These are phyloP conservation scores for Arthrocladium fulminans DNA, from an alignment of 2,329 filamentous ascomycete genomes.

Conservation along the genomic window DNA sequence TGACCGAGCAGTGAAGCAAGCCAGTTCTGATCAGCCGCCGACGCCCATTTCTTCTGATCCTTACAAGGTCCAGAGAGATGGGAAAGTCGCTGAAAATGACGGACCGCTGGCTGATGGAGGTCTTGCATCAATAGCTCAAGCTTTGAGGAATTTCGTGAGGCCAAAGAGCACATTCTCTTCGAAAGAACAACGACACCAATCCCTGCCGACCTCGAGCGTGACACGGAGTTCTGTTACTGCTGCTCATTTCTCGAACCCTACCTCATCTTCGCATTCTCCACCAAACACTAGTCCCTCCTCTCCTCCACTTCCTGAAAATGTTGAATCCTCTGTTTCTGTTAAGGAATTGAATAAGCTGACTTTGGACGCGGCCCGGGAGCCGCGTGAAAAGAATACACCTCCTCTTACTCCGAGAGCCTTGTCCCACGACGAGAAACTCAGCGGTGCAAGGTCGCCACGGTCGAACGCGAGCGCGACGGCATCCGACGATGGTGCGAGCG, in stretches of 20 bases:
- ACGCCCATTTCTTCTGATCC: slow-evolving; percentile 36
- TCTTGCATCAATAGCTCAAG: slow-evolving; percentile 35
- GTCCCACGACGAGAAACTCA: slow-evolving; percentile 50
- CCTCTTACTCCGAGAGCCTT: slow-evolving; percentile 82
- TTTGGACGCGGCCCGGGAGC: slow-evolving; percentile 55
- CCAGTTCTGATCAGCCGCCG: slow-evolving; percentile 32
- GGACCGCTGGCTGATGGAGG: slow-evolving; percentile 31
- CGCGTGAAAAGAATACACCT: slow-evolving; percentile 74
- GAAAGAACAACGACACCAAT: slow-evolving; percentile 37
- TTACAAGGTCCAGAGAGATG: slow-evolving; percentile 37
- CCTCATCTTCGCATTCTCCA: slow-evolving; percentile 45
- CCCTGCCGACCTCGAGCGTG: slow-evolving; percentile 54
- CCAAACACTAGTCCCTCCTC: slow-evolving; percentile 41
- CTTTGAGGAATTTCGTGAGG: slow-evolving; percentile 38
- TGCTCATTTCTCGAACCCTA: slow-evolving; percentile 61
- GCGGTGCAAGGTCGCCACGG: slow-evolving; percentile 20
- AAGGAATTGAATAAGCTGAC: slow-evolving; percentile 62
- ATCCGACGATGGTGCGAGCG: slow-evolving; percentile 14
- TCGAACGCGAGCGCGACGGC: slow-evolving; percentile 23
- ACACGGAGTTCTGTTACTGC: slow-evolving; percentile 58
- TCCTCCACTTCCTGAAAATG: slow-evolving; percentile 35
- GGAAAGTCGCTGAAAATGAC: slow-evolving; percentile 34
- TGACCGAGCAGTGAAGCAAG: slow-evolving; percentile 22
- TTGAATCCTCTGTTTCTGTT: slow-evolving; percentile 34
- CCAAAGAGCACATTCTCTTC: slow-evolving; percentile 29